Conservation (phyloP, 1,284 basidiomycete genomes). For the Boletus mariae region DNA sequence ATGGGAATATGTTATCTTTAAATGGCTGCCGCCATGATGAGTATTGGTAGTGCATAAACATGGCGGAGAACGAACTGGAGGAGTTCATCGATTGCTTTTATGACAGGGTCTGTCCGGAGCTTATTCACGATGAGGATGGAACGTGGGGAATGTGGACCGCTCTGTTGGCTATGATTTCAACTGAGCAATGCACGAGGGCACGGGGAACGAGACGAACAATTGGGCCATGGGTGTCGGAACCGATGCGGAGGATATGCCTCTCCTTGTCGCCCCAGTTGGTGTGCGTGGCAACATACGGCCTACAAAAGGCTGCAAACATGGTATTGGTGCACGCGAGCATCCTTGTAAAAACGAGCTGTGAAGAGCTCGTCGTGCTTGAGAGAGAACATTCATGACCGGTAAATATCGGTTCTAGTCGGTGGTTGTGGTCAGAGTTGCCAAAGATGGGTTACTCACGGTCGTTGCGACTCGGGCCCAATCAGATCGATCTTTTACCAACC, state of each 20-base stretch:
- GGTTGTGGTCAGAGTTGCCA: conserved; percentile 15
- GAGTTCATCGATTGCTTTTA: conserved; percentile 68
- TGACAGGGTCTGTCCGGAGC: conserved; percentile 67
- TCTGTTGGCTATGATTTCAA: conserved; percentile 29
- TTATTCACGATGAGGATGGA: conserved; percentile 74
- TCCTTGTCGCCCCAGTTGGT: conserved; percentile 1
- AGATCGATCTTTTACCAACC: too few relatives aligned
- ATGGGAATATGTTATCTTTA: conserved; percentile 61
- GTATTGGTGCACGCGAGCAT: conserved; percentile 3
- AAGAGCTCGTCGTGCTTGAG: conserved; percentile 21
- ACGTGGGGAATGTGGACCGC: conserved; percentile 25
- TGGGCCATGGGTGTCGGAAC: conserved; percentile 12
- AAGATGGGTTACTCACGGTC: conserved; percentile 9
- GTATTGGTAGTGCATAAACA: not conserved
- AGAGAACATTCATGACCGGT: conserved; percentile 21
- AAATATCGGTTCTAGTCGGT: not conserved
- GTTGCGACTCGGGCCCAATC: not conserved
- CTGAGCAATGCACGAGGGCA: conserved; percentile 20
- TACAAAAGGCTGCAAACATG: conserved; percentile 4
- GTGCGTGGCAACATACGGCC: not conserved
- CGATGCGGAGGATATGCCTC: conserved; percentile 15
- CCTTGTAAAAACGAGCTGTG: conserved; percentile 22
- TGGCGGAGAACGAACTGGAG: conserved; percentile 48
- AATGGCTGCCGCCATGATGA: conserved; percentile 45
- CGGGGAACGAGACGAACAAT: conserved; percentile 24